These are phyloP conservation scores for Malassezia yamatoensis DNA, from an alignment of 1,284 basidiomycete species.

Conservation along the genomic window DNA sequence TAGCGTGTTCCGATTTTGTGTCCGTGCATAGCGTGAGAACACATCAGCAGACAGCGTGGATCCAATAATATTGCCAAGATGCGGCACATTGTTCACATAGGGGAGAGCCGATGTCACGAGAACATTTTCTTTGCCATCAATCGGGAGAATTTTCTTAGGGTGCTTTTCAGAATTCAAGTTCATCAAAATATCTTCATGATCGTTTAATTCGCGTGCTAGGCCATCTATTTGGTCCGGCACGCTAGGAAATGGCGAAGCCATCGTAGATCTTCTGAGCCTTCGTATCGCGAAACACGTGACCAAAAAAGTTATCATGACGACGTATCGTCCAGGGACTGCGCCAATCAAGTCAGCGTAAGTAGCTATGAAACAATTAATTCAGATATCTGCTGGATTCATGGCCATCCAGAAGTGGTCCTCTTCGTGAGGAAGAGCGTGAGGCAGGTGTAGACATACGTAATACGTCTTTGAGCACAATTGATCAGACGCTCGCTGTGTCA, in stretches of 20 bases:
- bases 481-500: not conserved
- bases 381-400: slow-evolving; percentile 10
- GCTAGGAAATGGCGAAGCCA: slow-evolving; percentile 41
- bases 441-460: not conserved
- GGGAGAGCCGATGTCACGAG: slow-evolving; percentile 92
- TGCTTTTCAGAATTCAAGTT: slow-evolving; percentile 30
- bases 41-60: slow-evolving; percentile 92
- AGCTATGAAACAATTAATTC: not conserved
- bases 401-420: slow-evolving; percentile 10
- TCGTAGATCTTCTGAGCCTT: slow-evolving; percentile 11
- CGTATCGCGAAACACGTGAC: not conserved
- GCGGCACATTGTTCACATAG: slow-evolving; percentile 96
- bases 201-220: slow-evolving; percentile 22
- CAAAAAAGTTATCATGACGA: not conserved
- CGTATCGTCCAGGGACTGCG: slow-evolving; percentile 14
- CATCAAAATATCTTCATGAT: slow-evolving; percentile 30
- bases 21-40: slow-evolving; percentile 69
- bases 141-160: slow-evolving; percentile 34
- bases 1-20: slow-evolving; percentile 52
- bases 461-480: not conserved
- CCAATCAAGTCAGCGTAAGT: slow-evolving; percentile 15
- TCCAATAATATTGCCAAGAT: slow-evolving; percentile 97
- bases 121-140: slow-evolving; percentile 50
- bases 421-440: not conserved
- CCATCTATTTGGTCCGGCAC: slow-evolving; percentile 26